Evolutionary conservation across 805 yeast species (phyloP).

Genomic region (Jamesozyma rosinii): DNA sequence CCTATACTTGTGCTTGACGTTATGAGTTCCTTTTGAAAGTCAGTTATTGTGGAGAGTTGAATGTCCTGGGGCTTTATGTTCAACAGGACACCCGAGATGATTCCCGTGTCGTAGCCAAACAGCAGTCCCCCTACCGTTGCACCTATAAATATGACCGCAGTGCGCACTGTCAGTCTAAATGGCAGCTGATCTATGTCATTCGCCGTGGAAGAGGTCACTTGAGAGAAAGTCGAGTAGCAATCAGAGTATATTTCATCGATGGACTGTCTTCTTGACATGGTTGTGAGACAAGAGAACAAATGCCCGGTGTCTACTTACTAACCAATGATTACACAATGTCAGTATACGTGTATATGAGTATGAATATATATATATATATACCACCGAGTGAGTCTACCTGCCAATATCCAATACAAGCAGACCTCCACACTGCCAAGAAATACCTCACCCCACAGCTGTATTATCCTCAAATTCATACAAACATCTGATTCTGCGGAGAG

Average conservation of each 20-base stretch:
- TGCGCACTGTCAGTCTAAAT: constrained; percentile 16
- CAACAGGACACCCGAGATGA: constrained; percentile 50
- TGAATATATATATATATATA: no score
- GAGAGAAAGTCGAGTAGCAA: constrained; percentile 24
- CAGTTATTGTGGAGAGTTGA: constrained; percentile 27
- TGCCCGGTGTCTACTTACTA: no score
- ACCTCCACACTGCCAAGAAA: no score
- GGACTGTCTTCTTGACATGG: constrained; percentile 1
- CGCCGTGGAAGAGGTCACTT: constrained; percentile 20
- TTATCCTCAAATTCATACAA: no score
- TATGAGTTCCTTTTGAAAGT: constrained; percentile 33
- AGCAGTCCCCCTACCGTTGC: constrained; percentile 53
- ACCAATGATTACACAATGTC: no score
- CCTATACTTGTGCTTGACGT: constrained; percentile 44
- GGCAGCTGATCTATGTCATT: constrained; percentile 27
- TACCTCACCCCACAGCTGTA: no score
- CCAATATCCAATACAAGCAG: no score
- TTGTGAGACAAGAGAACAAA: no score
- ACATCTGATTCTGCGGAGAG: no score
- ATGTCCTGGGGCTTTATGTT: constrained; percentile 36
- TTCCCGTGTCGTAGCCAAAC: constrained; percentile 59
- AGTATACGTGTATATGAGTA: no score
- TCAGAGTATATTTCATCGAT: constrained; percentile 22
- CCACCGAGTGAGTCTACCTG: no score
- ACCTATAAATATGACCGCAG: constrained; percentile 14